A percentile compares a stretch with the other conserved stretches of the same genome.
Conservation (phyloP, 345 rosid species). For the Aurinia saxatilis region DNA sequence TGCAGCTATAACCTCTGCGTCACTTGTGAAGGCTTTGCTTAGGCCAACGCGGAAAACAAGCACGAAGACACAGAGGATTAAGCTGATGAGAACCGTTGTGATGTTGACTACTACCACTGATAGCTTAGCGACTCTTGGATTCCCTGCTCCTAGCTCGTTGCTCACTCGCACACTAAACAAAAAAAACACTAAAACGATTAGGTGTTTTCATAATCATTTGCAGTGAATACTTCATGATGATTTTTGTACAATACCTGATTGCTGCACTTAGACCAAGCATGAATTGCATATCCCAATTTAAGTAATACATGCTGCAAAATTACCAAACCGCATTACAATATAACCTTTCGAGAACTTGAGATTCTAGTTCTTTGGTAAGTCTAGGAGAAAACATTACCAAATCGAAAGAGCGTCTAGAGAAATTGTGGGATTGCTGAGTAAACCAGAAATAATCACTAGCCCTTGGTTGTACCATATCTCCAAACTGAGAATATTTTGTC, state of each 20-base stretch:
- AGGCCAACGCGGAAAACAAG: constrained; percentile 45
- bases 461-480: constrained; percentile 99
- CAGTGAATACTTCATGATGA: neutral
- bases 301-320: constrained; percentile 67
- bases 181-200: neutral
- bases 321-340: neutral
- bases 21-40: constrained; percentile 67
- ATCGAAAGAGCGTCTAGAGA: constrained; percentile 83
- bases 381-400: constrained; percentile 35
- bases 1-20: constrained; percentile 53
- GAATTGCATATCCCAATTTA: constrained; percentile 80
- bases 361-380: neutral
- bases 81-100: constrained; percentile 55
- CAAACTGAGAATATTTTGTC: constrained; percentile 40
- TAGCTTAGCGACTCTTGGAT: constrained; percentile 63
- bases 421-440: constrained; percentile 63
- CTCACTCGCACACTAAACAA: constrained; percentile 69
- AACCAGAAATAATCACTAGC: constrained; percentile 77
- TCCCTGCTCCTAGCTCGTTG: constrained; percentile 89
- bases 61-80: constrained; percentile 43
- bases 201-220: neutral
- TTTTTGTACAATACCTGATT: constrained; percentile 41
- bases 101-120: constrained; percentile 67
- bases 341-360: neutral
- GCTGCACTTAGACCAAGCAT: constrained; percentile 89